Evolutionary conservation across 2,329 filamentous ascomycete genomes (phyloP).

Genomic region (Cytospora leucostoma): DNA sequence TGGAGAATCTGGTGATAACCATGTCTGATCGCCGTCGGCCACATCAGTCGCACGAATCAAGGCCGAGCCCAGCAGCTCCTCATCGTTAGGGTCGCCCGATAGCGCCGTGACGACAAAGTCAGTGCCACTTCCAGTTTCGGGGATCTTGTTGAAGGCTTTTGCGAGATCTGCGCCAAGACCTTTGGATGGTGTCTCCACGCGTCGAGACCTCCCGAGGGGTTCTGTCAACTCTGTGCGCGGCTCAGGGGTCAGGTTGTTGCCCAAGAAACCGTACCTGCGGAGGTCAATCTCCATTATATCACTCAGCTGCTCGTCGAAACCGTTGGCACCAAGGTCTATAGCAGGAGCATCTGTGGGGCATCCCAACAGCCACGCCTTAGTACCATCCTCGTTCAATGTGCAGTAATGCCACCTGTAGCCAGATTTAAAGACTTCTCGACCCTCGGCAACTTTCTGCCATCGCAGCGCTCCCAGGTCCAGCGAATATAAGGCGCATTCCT

Average conservation of each 20-base stretch:
- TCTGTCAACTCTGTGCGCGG: conserved; percentile 50
- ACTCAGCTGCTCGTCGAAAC: conserved; percentile 84
- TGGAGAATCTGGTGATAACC: conserved; percentile 61
- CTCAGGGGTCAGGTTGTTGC: conserved; percentile 68
- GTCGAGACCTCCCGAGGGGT: conserved; percentile 50
- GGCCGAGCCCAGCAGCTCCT: conserved; percentile 59
- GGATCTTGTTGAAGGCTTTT: conserved; percentile 81
- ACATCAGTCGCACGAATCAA: conserved; percentile 49
- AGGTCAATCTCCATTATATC: conserved; percentile 94
- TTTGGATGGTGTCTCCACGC: conserved; percentile 58
- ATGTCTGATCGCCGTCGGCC: conserved; percentile 48
- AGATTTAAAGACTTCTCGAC: conserved; percentile 85
- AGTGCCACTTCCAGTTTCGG: conserved; percentile 80
- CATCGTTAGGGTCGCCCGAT: conserved; percentile 72
- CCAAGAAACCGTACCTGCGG: conserved; percentile 85
- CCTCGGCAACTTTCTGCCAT: conserved; percentile 95
- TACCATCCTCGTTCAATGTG: conserved; percentile 91
- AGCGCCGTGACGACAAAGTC: conserved; percentile 92
- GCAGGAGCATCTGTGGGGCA: conserved; percentile 74
- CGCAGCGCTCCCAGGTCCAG: conserved; percentile 83
- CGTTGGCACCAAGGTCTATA: conserved; percentile 66
- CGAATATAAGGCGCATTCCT: conserved; percentile 87
- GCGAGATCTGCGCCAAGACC: conserved; percentile 83
- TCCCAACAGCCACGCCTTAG: conserved; percentile 95
- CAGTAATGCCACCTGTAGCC: conserved; percentile 99